Percentiles rank a stretch among this genome's conserved stretches.
phyloP scores from a whole-genome alignment of 805 yeast species.

The Sugiyamaella mastotermitis region DNA sequence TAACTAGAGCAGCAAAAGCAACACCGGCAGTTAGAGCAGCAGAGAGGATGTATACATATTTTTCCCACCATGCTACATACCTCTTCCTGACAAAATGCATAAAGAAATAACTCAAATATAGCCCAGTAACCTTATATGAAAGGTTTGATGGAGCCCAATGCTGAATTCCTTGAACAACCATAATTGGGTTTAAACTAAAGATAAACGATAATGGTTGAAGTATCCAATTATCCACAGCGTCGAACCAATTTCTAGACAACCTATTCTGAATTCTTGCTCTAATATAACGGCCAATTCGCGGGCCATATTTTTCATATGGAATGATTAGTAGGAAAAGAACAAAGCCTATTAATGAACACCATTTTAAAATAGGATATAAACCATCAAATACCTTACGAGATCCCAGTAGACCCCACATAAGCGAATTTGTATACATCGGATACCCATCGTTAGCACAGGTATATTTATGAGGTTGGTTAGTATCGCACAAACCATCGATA shows the following conservation, averaged over 20 bases:
- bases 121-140: slow-evolving; percentile 37
- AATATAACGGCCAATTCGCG: too few relatives aligned
- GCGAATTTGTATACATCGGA: slow-evolving; percentile 42
- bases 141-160: slow-evolving; percentile 36
- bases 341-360: slow-evolving; percentile 57
- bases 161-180: too few relatives aligned
- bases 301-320: too few relatives aligned
- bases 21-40: slow-evolving; percentile 58
- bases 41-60: slow-evolving; percentile 45
- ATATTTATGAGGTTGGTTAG: slow-evolving; percentile 41
- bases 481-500: slow-evolving; percentile 27
- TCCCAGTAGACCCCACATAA: slow-evolving; percentile 56
- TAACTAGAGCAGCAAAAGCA: slow-evolving; percentile 50
- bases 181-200: too few relatives aligned
- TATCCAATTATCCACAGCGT: slow-evolving; percentile 32
- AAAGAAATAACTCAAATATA: slow-evolving; percentile 37
- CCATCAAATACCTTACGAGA: slow-evolving; percentile 46
- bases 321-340: slow-evolving; percentile 21
- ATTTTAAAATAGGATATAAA: slow-evolving; percentile 54
- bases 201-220: slow-evolving; percentile 40
- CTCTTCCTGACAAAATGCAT: slow-evolving; percentile 42
- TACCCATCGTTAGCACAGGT: slow-evolving; percentile 40
- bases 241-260: slow-evolving; percentile 11
- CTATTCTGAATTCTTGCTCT: too few relatives aligned
- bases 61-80: slow-evolving; percentile 51